Percentiles rank a stretch among this genome's conserved stretches.
Conservation (phyloP, 441 rosid genomes). For the Adansonia madagascariensis region DNA sequence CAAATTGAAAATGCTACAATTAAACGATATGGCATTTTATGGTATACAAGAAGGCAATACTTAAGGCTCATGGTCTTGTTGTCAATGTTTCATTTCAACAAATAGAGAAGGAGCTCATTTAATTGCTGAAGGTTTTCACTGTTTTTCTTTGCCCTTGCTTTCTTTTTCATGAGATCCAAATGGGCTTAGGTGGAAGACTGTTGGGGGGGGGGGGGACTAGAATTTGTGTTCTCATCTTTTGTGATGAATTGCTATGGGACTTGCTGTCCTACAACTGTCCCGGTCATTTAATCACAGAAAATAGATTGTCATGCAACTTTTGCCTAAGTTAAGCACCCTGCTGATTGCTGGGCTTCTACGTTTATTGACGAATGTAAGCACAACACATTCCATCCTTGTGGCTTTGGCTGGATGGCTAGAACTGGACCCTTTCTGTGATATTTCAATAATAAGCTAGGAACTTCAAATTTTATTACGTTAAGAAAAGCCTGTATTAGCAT, state of each 20-base stretch:
- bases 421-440: neutral
- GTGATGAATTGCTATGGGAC: neutral
- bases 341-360: neutral
- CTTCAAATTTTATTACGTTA: conserved; percentile 3
- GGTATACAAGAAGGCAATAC: too few species aligned
- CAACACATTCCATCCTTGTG: neutral
- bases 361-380: neutral
- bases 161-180: neutral
- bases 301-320: neutral
- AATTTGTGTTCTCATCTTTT: neutral
- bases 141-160: conserved; percentile 1
- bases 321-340: neutral
- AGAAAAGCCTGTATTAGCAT: neutral
- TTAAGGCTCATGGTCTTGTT: too few species aligned
- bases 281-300: neutral
- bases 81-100: too few species aligned
- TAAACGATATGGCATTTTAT: neutral
- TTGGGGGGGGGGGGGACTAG: too few species aligned
- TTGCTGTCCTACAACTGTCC: neutral
- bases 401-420: neutral
- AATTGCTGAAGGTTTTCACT: too few species aligned
- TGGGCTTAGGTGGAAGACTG: neutral
- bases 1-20: neutral
- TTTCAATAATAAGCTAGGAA: neutral
- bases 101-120: conserved; percentile 1